A percentile compares a stretch with the other conserved stretches of the same genome.
Conservation (phyloP, 2,329 filamentous ascomycete genomes). For the Annulohypoxylon truncatum region DNA sequence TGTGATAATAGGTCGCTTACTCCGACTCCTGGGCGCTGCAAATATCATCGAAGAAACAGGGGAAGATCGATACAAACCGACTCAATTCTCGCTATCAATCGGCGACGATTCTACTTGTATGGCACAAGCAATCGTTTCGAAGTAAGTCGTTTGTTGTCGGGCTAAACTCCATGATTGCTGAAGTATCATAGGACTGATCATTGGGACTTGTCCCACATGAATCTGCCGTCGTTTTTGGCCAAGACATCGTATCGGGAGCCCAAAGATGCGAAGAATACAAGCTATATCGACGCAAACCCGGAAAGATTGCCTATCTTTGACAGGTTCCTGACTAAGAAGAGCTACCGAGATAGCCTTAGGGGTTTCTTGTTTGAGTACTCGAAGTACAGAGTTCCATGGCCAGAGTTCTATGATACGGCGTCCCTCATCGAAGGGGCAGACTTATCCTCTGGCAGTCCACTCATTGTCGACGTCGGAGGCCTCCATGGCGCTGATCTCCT, state of each 20-base stretch:
- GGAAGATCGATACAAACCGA: conserved; percentile 45
- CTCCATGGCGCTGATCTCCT: conserved; percentile 54
- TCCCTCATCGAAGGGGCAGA: conserved; percentile 43
- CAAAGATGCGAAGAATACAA: conserved; percentile 33
- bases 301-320: conserved; percentile 42
- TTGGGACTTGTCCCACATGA: conserved; percentile 11
- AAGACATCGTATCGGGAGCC: conserved; percentile 44
- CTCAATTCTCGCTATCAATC: conserved; percentile 44
- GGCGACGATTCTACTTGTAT: conserved; percentile 43
- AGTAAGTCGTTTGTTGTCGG: conserved; percentile 7
- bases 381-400: conserved; percentile 42
- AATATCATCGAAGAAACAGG: conserved; percentile 43
- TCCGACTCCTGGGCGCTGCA: conserved; percentile 43
- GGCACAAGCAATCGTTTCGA: conserved; percentile 41
- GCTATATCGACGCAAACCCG: conserved; percentile 39
- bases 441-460: conserved; percentile 45
- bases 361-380: conserved; percentile 44
- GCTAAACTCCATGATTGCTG: background rate
- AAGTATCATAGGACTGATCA: conserved; percentile 32
- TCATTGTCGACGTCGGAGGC: conserved; percentile 57
- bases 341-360: conserved; percentile 40
- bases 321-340: conserved; percentile 33
- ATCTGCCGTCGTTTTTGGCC: conserved; percentile 40
- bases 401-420: conserved; percentile 44
- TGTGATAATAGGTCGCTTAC: conserved; percentile 39